Evolutionary conservation across 768 basidiomycete species (phyloP), one percentile per base, ranked within the genome.

Genomic region (Mycena chlorophos): DNA sequence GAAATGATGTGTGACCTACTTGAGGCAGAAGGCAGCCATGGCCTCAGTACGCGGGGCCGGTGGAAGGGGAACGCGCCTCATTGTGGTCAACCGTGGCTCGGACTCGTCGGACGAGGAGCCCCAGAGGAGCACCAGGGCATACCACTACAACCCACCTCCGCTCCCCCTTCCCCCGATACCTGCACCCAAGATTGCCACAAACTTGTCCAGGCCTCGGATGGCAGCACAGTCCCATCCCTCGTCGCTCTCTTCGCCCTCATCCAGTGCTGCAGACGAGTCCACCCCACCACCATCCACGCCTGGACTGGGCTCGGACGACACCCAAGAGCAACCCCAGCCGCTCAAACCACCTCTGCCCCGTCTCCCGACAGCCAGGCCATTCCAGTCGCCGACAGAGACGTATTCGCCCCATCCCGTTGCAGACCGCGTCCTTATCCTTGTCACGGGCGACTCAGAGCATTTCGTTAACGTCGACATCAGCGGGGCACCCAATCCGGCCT

Each of bases 391-490:
- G 3, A 60, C 52, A 6, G 30, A 46, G 5, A 46, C 45, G 6
- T 46, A 46, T 27, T 46, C 45, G 6, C 12, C 45, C 25, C 45
- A 46, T n/a, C 12, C 71, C 19, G 57, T 69, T 38, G 49, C 75
- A 27, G 75, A 75, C 29, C 74, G 71, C 51, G 72, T 77, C 51
- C 70, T 79, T 42, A 85, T 89, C 62, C 81, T 88, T 56, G 90
- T 88, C 56, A 91, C 90, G 19, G 73, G 79, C 26, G 89, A 91
- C 68, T 85, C 86, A n/a, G 89, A 91, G 58, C 81, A 85, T 56
- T 86, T 86, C 70, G 81, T 80, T 46, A 76, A 82, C 22, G 88
- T 93, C 38, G 86, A 89, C 52, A 82, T 93, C 59, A 84, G 81
- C 29, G 78, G 79, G 28, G 86, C 87, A 19, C 79, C 75, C 55